These are phyloP conservation scores for Colletotrichum navitas DNA, from an alignment of 2,329 filamentous ascomycete species.

Conservation along the genomic window DNA sequence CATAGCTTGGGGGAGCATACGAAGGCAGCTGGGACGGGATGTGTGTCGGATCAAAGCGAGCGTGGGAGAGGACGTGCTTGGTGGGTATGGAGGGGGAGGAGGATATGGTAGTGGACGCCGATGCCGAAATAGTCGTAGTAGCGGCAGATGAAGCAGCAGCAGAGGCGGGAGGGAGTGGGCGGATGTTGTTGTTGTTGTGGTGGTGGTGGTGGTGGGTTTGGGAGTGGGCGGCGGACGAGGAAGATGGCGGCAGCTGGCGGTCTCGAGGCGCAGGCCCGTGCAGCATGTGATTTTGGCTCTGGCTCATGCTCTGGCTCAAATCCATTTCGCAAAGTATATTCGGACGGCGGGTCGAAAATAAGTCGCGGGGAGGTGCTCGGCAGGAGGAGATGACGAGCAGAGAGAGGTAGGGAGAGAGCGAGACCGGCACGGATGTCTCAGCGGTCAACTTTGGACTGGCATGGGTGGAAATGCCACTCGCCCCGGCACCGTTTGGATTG, in stretches of 20 bases:
- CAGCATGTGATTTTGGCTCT: constrained; percentile 63
- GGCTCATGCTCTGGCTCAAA: constrained; percentile 44
- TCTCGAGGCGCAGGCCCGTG: constrained; percentile 48
- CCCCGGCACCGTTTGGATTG: constrained; percentile 27
- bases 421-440: constrained; percentile 42
- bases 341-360: constrained; percentile 31
- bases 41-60: constrained; percentile 43
- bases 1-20: constrained; percentile 55
- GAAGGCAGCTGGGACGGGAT: constrained; percentile 47
- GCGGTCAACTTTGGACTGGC: constrained; percentile 40
- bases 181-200: constrained; percentile 6
- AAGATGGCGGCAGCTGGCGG: constrained; percentile 42
- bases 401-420: constrained; percentile 22
- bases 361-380: constrained; percentile 26
- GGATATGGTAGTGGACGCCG: constrained; percentile 24
- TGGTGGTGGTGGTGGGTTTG: constrained; percentile 17
- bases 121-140: constrained; percentile 19
- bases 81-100: constrained; percentile 16
- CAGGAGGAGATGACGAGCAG: constrained; percentile 14
- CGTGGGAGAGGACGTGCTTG: constrained; percentile 37
- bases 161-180: constrained; percentile 19
- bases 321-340: constrained; percentile 42
- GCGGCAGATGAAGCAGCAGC: constrained; percentile 3
- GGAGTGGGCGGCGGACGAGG: constrained; percentile 35
- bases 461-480: constrained; percentile 39